These are phyloP conservation scores for Polyplosphaeria fusca DNA, from an alignment of 495 filamentous ascomycete genomes.

Conservation along the genomic window DNA sequence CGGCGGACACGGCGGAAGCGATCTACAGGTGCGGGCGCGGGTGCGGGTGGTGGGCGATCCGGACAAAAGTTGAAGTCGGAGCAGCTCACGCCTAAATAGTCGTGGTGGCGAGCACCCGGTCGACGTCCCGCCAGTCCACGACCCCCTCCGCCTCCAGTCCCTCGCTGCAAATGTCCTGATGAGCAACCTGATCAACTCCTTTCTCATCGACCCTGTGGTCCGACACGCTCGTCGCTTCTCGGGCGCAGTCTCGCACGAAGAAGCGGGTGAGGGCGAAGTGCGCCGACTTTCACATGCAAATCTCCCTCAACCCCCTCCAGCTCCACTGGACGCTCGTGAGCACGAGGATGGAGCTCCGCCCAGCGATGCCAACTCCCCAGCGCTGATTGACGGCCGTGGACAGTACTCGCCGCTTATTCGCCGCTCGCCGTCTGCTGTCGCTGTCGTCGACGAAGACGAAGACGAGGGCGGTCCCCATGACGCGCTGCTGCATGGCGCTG, in stretches of 20 bases:
- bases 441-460: constrained; percentile 4
- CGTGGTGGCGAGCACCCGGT: too few species aligned
- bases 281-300: constrained; percentile 32
- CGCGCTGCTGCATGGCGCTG: constrained; percentile 5
- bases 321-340: background rate
- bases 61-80: too few species aligned
- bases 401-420: constrained; percentile 9
- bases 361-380: background rate
- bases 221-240: constrained; percentile 72
- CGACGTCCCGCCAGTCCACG: too few species aligned
- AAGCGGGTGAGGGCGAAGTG: background rate
- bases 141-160: background rate
- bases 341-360: background rate
- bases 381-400: background rate
- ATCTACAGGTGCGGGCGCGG: too few species aligned
- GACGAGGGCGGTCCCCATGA: background rate
- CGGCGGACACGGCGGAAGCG: too few species aligned
- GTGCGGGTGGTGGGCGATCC: too few species aligned
- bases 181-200: constrained; percentile 69
- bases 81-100: too few species aligned
- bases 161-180: constrained; percentile 46
- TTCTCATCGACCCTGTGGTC: constrained; percentile 74
- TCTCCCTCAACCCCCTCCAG: background rate
- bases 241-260: constrained; percentile 39
- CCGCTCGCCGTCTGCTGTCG: background rate